Percentiles rank a stretch among this genome's conserved stretches.
Conservation (phyloP, 805 yeast species). For the Teunomyces panamensis region DNA sequence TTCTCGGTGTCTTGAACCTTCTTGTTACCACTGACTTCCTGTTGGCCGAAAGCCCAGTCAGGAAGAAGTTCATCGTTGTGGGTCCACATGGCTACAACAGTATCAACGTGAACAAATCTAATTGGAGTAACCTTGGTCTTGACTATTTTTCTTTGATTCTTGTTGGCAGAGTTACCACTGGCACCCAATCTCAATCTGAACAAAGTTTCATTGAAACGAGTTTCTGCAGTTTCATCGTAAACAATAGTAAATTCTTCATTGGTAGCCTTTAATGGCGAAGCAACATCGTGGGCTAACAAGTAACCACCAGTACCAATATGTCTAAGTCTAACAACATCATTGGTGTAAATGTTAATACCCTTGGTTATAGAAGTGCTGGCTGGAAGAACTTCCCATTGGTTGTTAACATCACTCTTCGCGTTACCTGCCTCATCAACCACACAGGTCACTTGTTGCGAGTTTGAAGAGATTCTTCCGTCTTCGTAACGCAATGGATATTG, state of each 20-base stretch:
- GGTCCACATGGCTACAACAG: slow-evolving; percentile 93
- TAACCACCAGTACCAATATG: slow-evolving; percentile 80
- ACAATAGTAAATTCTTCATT: slow-evolving; percentile 89
- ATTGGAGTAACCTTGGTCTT: slow-evolving; percentile 70
- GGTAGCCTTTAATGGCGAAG: slow-evolving; percentile 89
- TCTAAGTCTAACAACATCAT: slow-evolving; percentile 72
- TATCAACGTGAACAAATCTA: slow-evolving; percentile 75
- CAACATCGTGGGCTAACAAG: slow-evolving; percentile 90
- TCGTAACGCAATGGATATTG: slow-evolving; percentile 89
- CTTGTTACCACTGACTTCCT: slow-evolving; percentile 94
- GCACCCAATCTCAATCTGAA: slow-evolving; percentile 63
- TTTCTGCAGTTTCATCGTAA: slow-evolving; percentile 47
- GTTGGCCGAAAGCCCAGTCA: slow-evolving; percentile 91
- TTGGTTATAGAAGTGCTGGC: slow-evolving; percentile 20
- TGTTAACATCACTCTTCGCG: slow-evolving; percentile 51
- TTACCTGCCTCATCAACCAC: slow-evolving; percentile 36
- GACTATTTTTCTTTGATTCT: slow-evolving; percentile 47
- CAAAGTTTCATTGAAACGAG: slow-evolving; percentile 67
- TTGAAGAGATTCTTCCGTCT: slow-evolving; percentile 92
- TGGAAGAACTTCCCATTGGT: slow-evolving; percentile 86
- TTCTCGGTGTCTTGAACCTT: slow-evolving; percentile 65
- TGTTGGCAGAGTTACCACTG: slow-evolving; percentile 31
- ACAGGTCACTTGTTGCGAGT: slow-evolving; percentile 92
- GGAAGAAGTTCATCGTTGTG: slow-evolving; percentile 82
- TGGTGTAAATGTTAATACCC: slow-evolving; percentile 48